phyloP scores from a whole-genome alignment of 192 early-diverging fungal species.

The Linnemannia hyalina region DNA sequence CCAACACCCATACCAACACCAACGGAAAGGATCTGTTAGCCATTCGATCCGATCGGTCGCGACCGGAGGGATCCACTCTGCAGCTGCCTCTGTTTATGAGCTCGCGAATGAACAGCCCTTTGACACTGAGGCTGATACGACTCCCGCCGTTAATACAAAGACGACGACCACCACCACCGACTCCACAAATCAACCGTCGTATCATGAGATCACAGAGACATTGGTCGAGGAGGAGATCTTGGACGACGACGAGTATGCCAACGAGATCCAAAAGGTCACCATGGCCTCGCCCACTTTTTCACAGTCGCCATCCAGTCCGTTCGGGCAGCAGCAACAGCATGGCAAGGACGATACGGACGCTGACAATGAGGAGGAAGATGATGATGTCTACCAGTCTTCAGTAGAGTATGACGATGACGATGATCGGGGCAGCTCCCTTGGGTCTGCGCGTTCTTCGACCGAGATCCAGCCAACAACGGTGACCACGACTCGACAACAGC shows the following conservation, averaged over 20 bases:
- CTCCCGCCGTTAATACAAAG: neutral
- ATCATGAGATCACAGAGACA: conserved; percentile 40
- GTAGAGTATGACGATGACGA: conserved; percentile 43
- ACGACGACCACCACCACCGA: neutral
- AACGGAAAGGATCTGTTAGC: conserved; percentile 24
- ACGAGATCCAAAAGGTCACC: conserved; percentile 21
- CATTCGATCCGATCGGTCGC: conserved; percentile 29
- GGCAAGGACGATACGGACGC: neutral
- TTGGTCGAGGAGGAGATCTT: conserved; percentile 40
- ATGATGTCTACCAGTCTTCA: conserved; percentile 50
- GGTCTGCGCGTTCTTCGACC: neutral
- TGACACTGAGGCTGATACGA: conserved; percentile 9
- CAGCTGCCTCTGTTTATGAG: conserved; percentile 49
- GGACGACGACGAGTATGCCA: conserved; percentile 30
- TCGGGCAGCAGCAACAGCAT: neutral
- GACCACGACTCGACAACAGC: conserved; percentile 4
- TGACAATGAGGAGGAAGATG: conserved; percentile 22
- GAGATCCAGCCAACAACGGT: neutral
- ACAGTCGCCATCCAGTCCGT: neutral
- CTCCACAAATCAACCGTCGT: neutral
- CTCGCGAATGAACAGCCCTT: conserved; percentile 28
- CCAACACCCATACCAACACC: neutral
- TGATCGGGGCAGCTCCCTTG: neutral
- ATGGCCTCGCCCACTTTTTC: neutral
- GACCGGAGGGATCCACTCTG: conserved; percentile 21